phyloP scores from a whole-genome alignment of 1,139 yeast genomes.

The Groenewaldozyma auringiensis region DNA sequence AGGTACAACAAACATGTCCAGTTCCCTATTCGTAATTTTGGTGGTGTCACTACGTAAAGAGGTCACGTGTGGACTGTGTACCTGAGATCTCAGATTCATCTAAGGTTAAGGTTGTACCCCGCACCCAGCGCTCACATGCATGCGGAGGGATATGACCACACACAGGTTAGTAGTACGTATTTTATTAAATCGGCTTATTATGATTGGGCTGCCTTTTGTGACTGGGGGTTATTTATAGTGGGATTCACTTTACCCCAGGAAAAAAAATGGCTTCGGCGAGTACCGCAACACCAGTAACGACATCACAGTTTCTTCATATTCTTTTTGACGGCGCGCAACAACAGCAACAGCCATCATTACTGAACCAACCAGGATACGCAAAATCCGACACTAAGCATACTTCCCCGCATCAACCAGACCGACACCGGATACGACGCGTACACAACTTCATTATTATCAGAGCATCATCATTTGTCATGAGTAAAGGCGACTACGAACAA shows the following conservation, averaged over 20 bases:
- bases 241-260: neutral
- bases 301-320: neutral
- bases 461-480: neutral
- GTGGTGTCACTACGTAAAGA: no score
- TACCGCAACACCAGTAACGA: no score
- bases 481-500: slow-evolving; percentile 47
- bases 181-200: neutral
- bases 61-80: no score
- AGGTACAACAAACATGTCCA: no score
- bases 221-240: neutral
- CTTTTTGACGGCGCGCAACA: neutral
- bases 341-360: neutral
- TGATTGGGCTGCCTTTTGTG: neutral
- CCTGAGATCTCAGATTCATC: no score
- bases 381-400: neutral
- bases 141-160: no score
- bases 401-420: neutral
- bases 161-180: no score
- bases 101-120: no score
- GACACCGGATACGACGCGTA: neutral
- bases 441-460: neutral
- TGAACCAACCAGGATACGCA: neutral
- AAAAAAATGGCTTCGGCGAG: neutral
- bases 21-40: no score
- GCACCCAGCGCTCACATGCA: neutral